Conservation (phyloP, 371 early-diverging fungal species). For the Amoeboaphelidium protococcarum region DNA sequence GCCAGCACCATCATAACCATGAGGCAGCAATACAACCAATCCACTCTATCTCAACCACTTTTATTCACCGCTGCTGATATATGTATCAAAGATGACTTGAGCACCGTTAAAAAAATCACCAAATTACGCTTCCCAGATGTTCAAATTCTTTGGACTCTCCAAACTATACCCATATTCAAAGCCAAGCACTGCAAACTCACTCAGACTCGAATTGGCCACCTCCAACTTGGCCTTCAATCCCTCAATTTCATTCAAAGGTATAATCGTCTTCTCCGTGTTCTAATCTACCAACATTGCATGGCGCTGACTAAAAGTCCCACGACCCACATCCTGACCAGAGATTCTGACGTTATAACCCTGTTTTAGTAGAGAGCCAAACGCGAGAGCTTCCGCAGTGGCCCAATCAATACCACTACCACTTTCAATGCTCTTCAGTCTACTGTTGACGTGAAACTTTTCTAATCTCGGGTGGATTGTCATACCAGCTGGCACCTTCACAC, state of each 20-base stretch:
- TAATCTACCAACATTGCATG: slow-evolving; percentile 68
- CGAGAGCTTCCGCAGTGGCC: slow-evolving; percentile 87
- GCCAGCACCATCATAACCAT: slow-evolving; percentile 88
- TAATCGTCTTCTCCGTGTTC: too few relatives aligned
- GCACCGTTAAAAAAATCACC: slow-evolving; percentile 94
- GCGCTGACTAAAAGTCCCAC: slow-evolving; percentile 90
- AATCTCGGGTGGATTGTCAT: slow-evolving; percentile 51
- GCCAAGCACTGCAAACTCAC: slow-evolving; percentile 80
- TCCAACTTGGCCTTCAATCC: slow-evolving; percentile 27
- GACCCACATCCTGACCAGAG: slow-evolving; percentile 89
- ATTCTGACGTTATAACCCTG: slow-evolving; percentile 50
- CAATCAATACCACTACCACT: slow-evolving; percentile 59
- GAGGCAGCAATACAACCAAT: slow-evolving; percentile 70
- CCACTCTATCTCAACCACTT: slow-evolving; percentile 84
- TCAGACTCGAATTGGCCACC: slow-evolving; percentile 66
- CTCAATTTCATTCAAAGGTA: background rate
- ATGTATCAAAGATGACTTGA: slow-evolving; percentile 82
- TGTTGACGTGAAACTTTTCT: slow-evolving; percentile 58
- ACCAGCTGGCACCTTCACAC: slow-evolving; percentile 33
- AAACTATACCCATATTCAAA: slow-evolving; percentile 81
- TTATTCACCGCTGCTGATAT: slow-evolving; percentile 54
- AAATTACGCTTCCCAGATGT: slow-evolving; percentile 94
- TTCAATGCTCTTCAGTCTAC: slow-evolving; percentile 33
- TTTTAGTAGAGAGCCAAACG: slow-evolving; percentile 56
- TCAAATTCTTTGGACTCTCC: slow-evolving; percentile 49